These are phyloP conservation scores for Fraxinus nigra DNA, from an alignment of 305 asterid genomes.

Conservation along the genomic window DNA sequence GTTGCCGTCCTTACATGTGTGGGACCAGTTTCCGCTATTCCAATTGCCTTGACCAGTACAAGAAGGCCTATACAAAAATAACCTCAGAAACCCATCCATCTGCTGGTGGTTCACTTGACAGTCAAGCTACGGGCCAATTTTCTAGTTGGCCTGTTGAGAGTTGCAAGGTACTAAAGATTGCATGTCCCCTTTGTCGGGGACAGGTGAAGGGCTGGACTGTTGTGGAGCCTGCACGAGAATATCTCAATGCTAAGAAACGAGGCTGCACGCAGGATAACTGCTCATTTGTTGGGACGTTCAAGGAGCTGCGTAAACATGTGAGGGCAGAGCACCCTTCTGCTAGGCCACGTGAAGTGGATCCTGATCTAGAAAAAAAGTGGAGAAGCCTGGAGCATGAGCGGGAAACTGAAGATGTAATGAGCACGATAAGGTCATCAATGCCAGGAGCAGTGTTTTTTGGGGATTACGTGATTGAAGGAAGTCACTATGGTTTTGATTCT, in stretches of 20 bases:
- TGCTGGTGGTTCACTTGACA: conserved; percentile 28
- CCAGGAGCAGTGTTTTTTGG: conserved; percentile 94
- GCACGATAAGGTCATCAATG: conserved; percentile 87
- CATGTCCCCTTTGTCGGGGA: conserved; percentile 97
- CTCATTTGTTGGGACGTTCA: conserved; percentile 69
- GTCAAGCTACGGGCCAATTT: conserved; percentile 33
- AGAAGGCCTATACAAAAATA: conserved; percentile 74
- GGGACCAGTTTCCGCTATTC: conserved; percentile 93
- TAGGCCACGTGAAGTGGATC: conserved; percentile 89
- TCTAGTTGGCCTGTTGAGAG: conserved; percentile 40
- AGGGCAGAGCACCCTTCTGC: conserved; percentile 85
- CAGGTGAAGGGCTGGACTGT: conserved; percentile 99
- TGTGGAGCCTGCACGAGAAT: conserved; percentile 77
- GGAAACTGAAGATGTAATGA: conserved; percentile 88
- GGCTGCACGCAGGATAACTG: conserved; percentile 85
- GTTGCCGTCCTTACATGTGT: conserved; percentile 98
- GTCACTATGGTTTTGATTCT: conserved; percentile 51
- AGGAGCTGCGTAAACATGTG: conserved; percentile 79
- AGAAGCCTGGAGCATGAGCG: conserved; percentile 77
- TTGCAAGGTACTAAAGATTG: conserved; percentile 59
- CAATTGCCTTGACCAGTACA: conserved; percentile 98
- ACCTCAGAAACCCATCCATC: conserved; percentile 30
- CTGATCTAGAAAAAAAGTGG: conserved; percentile 82
- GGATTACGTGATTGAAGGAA: conserved; percentile 89
- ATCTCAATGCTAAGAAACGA: conserved; percentile 66